Evolutionary conservation across 2,329 filamentous ascomycete genomes (phyloP).

Genomic region (Herpotrichia juniperi): DNA sequence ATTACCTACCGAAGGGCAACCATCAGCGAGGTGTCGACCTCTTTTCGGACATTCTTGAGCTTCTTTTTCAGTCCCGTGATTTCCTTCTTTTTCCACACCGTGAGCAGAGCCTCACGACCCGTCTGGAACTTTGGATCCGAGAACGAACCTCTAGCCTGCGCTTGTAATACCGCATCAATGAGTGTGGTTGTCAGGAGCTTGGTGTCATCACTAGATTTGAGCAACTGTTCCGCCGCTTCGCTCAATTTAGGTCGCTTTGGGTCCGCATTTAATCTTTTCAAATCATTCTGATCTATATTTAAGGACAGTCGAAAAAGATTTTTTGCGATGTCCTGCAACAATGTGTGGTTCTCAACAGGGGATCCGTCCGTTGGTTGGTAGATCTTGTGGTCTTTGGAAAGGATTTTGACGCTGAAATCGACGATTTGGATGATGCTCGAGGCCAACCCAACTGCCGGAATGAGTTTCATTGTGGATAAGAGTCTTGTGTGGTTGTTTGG

Average conservation of each 20-base stretch:
- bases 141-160: conserved; percentile 26
- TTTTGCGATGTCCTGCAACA: conserved; percentile 29
- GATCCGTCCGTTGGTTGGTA: conserved; percentile 24
- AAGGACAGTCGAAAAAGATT: conserved; percentile 29
- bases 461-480: conserved; percentile 38
- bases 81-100: conserved; percentile 40
- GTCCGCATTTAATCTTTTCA: conserved; percentile 21
- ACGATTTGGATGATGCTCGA: conserved; percentile 27
- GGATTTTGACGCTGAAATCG: conserved; percentile 29
- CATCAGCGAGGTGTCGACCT: conserved; percentile 32
- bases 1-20: conserved; percentile 27
- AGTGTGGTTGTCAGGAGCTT: conserved; percentile 24
- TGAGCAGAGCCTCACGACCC: conserved; percentile 38
- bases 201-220: conserved; percentile 31
- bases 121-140: conserved; percentile 28
- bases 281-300: conserved; percentile 24
- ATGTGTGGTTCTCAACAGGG: conserved; percentile 21
- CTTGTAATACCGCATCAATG: conserved; percentile 25
- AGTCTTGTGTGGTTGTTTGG: neutral
- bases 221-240: conserved; percentile 30
- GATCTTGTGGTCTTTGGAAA: conserved; percentile 30
- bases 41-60: conserved; percentile 23
- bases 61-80: conserved; percentile 33
- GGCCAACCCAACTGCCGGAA: conserved; percentile 27
- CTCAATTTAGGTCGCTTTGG: conserved; percentile 30